Conservation (phyloP, 2,329 filamentous ascomycete genomes). For the Xylariomycetidae sp. region DNA sequence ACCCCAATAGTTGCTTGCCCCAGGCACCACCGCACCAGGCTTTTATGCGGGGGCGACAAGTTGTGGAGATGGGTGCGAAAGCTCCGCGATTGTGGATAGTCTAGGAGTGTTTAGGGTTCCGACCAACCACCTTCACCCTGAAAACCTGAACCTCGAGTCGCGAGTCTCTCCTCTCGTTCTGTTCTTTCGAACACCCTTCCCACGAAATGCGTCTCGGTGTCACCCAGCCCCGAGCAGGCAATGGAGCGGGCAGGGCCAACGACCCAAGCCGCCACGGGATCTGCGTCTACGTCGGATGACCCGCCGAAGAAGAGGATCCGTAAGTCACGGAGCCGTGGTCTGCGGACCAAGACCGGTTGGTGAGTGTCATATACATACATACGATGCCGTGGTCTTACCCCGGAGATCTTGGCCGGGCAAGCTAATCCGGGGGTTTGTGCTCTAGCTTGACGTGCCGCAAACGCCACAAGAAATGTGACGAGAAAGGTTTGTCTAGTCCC, state of each 20-base stretch:
- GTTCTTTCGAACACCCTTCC: background rate
- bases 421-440: background rate
- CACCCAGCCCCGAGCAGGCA: background rate
- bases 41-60: too few species aligned
- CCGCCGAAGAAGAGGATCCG: constrained; percentile 14
- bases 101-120: constrained; percentile 1
- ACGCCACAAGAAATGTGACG: constrained; percentile 18
- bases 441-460: constrained; percentile 9
- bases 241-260: constrained; percentile 5
- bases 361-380: constrained; percentile 2
- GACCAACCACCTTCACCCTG: background rate
- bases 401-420: background rate
- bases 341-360: constrained; percentile 17
- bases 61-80: too few species aligned
- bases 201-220: constrained; percentile 5
- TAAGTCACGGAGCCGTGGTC: constrained; percentile 14
- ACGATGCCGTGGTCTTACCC: constrained; percentile 1
- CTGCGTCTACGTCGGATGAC: constrained; percentile 1
- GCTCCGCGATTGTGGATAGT: too few species aligned
- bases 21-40: too few species aligned
- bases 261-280: background rate
- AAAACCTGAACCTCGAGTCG: constrained; percentile 4
- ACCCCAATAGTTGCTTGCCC: too few species aligned
- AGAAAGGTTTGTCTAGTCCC: constrained; percentile 9
- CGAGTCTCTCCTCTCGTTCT: constrained; percentile 1